Percentiles rank a stretch among this genome's conserved stretches.
phyloP scores from a whole-genome alignment of 768 basidiomycete species.

The Chalciporus pseudorubinellus region DNA sequence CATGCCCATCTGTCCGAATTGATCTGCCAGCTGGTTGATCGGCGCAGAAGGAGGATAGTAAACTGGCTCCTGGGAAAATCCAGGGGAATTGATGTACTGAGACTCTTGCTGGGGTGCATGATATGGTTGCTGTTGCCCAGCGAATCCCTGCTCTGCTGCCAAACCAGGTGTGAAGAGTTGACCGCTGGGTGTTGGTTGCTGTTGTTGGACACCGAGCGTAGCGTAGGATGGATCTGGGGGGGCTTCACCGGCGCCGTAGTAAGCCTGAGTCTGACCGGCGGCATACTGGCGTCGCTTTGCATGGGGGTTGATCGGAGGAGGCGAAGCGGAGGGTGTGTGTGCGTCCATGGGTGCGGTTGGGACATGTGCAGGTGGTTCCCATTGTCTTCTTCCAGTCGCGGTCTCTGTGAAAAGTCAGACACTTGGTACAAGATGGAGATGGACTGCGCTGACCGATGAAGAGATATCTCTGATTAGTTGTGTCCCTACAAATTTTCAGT shows the following conservation, averaged over 20 bases:
- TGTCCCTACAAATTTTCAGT: constrained; percentile 58
- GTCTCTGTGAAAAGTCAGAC: constrained; percentile 56
- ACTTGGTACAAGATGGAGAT: constrained; percentile 3
- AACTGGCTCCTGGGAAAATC: constrained; percentile 42
- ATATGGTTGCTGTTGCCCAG: constrained; percentile 57
- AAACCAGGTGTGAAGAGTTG: constrained; percentile 89
- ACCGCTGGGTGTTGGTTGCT: constrained; percentile 35
- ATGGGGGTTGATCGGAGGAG: constrained; percentile 43
- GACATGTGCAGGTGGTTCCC: constrained; percentile 69
- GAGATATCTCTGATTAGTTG: constrained; percentile 73
- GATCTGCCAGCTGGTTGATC: constrained; percentile 68
- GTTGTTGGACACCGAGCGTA: constrained; percentile 33
- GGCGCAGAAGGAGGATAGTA: constrained; percentile 39
- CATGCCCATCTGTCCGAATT: constrained; percentile 89
- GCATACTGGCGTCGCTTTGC: constrained; percentile 89
- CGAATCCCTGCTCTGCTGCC: constrained; percentile 65
- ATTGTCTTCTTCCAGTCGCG: constrained; percentile 79
- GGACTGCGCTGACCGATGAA: constrained; percentile 71
- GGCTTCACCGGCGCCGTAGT: constrained; percentile 57
- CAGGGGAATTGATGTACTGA: constrained; percentile 45
- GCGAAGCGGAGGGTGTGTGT: constrained; percentile 43
- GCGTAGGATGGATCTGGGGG: constrained; percentile 47
- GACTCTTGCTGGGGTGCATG: constrained; percentile 43
- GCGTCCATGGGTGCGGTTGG: constrained; percentile 38
- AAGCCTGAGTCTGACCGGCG: constrained; percentile 88